A percentile compares a stretch with the other conserved stretches of the same genome.
phyloP scores from a whole-genome alignment of 2,329 filamentous ascomycete species.

The Furcasterigmium sp. region DNA sequence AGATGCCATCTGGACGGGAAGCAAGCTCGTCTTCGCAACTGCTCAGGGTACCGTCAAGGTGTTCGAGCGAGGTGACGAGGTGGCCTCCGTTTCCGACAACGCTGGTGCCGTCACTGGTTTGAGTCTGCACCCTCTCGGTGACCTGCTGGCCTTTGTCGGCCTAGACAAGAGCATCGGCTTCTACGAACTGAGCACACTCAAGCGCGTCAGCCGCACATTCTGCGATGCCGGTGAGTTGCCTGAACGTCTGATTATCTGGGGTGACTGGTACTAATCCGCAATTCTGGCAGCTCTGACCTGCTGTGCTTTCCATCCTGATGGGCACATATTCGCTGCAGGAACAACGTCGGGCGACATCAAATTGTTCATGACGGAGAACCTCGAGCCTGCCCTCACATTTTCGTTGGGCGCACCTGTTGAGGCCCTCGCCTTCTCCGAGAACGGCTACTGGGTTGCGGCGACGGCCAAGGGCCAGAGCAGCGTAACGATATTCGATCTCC shows the following conservation, averaged over 20 bases:
- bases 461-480: slow-evolving; percentile 70
- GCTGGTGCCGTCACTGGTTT: slow-evolving; percentile 75
- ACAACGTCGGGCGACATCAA: slow-evolving; percentile 77
- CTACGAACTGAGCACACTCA: slow-evolving; percentile 68
- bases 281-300: slow-evolving; percentile 61
- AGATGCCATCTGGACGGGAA: slow-evolving; percentile 56
- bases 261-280: slow-evolving; percentile 20
- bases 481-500: slow-evolving; percentile 85
- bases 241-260: neutral
- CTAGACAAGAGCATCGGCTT: slow-evolving; percentile 89
- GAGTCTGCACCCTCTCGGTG: slow-evolving; percentile 75
- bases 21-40: slow-evolving; percentile 67
- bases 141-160: slow-evolving; percentile 81
- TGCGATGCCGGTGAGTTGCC: slow-evolving; percentile 65
- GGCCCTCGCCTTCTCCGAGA: slow-evolving; percentile 84
- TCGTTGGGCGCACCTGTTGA: slow-evolving; percentile 64
- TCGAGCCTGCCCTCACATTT: slow-evolving; percentile 72
- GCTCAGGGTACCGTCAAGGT: slow-evolving; percentile 75
- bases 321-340: slow-evolving; percentile 86
- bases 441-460: slow-evolving; percentile 92
- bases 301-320: slow-evolving; percentile 89
- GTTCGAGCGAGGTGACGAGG: slow-evolving; percentile 65
- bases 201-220: slow-evolving; percentile 72
- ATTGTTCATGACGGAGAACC: slow-evolving; percentile 80
- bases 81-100: slow-evolving; percentile 71